A percentile compares a stretch with the other conserved stretches of the same genome.
Evolutionary conservation across 2,329 filamentous ascomycete species (phyloP).

Genomic region (Setomelanomma holmii): DNA sequence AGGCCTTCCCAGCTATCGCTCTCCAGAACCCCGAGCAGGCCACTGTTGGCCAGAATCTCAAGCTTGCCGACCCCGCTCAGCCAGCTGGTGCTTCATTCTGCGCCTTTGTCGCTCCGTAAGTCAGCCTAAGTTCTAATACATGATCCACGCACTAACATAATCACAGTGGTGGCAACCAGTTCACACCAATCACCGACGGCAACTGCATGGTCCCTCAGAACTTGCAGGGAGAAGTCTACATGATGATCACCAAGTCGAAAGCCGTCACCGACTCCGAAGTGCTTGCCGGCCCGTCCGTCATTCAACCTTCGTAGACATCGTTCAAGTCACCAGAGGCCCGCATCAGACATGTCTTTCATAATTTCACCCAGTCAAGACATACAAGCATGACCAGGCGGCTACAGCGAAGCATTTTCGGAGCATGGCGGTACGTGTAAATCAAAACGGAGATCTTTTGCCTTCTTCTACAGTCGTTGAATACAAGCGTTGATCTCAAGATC

Average conservation of each 20-base stretch:
- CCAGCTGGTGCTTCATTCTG: slow-evolving; percentile 63
- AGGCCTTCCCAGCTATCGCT: slow-evolving; percentile 65
- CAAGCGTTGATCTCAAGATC: slow-evolving; percentile 43
- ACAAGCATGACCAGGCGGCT: neutral
- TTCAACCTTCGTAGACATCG: slow-evolving; percentile 46
- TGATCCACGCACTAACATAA: slow-evolving; percentile 28
- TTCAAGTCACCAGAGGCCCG: slow-evolving; percentile 4
- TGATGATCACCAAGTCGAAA: slow-evolving; percentile 66
- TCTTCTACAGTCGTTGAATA: slow-evolving; percentile 47
- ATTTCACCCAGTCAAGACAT: slow-evolving; percentile 2
- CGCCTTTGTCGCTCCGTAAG: slow-evolving; percentile 69
- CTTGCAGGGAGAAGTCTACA: slow-evolving; percentile 70
- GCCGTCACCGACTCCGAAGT: slow-evolving; percentile 57
- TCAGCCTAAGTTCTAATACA: slow-evolving; percentile 35
- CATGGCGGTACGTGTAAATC: slow-evolving; percentile 28
- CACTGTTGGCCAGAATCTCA: slow-evolving; percentile 48
- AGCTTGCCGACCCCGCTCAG: slow-evolving; percentile 44
- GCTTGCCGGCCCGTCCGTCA: slow-evolving; percentile 61
- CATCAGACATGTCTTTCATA: slow-evolving; percentile 6
- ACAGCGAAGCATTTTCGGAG: slow-evolving; percentile 4
- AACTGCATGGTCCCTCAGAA: slow-evolving; percentile 68
- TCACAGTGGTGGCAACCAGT: slow-evolving; percentile 52
- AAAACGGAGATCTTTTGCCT: slow-evolving; percentile 23
- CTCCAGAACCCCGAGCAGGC: slow-evolving; percentile 60
- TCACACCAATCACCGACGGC: slow-evolving; percentile 62